Conservation (phyloP, 805 yeast genomes). For the Blastobotrys chiropterorum region DNA sequence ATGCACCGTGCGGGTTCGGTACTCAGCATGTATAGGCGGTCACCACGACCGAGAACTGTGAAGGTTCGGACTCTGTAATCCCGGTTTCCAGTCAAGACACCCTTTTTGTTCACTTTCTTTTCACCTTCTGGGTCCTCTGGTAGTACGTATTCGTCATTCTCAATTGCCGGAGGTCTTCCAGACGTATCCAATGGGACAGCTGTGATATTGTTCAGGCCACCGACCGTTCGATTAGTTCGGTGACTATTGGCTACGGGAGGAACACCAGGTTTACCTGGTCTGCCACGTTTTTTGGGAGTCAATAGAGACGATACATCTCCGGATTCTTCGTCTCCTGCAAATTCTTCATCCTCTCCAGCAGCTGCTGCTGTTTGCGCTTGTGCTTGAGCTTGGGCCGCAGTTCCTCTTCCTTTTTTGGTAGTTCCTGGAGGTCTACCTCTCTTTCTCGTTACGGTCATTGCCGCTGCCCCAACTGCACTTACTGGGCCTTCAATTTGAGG, state of each 20-base stretch:
- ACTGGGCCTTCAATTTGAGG: constrained; percentile 21
- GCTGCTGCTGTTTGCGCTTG: not conserved
- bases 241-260: constrained; percentile 2
- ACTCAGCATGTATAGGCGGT: constrained; percentile 76
- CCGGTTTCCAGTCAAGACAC: constrained; percentile 66
- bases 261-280: constrained; percentile 6
- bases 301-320: constrained; percentile 10
- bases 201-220: constrained; percentile 11
- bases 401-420: constrained; percentile 23
- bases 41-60: constrained; percentile 50
- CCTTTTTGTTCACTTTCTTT: constrained; percentile 59
- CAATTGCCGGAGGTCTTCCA: constrained; percentile 59
- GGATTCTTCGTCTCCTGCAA: constrained; percentile 18
- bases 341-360: constrained; percentile 16
- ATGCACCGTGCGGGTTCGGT: constrained; percentile 95
- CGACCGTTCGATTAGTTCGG: constrained; percentile 12
- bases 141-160: constrained; percentile 70
- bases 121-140: constrained; percentile 78
- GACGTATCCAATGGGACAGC: constrained; percentile 52
- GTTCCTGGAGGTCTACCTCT: constrained; percentile 32
- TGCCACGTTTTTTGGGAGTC: constrained; percentile 5
- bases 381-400: constrained; percentile 10
- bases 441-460: constrained; percentile 5
- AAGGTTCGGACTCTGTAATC: constrained; percentile 52
- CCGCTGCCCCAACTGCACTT: constrained; percentile 15